A percentile compares a stretch with the other conserved stretches of the same genome.
phyloP scores from a whole-genome alignment of 2,329 filamentous ascomycete species.

The Alternaria gaisen region DNA sequence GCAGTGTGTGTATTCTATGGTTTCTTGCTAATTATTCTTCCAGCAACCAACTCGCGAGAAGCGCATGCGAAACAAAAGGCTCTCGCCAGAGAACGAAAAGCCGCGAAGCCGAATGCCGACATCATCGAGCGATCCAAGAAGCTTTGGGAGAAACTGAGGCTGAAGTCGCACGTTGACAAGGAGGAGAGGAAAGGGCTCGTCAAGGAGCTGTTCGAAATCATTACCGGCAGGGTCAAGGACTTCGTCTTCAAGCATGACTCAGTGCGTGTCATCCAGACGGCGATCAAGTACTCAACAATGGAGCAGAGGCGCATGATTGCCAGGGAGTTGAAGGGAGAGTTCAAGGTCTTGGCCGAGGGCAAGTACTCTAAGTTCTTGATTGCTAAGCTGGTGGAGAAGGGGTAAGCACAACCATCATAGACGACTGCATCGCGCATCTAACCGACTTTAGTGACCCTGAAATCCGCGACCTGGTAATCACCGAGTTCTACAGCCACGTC shows the following conservation, averaged over 20 bases:
- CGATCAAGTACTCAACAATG: conserved; percentile 90
- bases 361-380: conserved; percentile 98
- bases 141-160: conserved; percentile 91
- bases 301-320: conserved; percentile 89
- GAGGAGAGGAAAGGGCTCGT: conserved; percentile 88
- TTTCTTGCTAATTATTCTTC: conserved; percentile 20
- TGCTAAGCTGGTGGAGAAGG: conserved; percentile 93
- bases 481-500: conserved; percentile 94
- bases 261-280: conserved; percentile 95
- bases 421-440: conserved; percentile 10
- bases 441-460: conserved; percentile 70
- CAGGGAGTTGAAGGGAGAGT: conserved; percentile 83
- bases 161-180: conserved; percentile 91
- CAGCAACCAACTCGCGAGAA: conserved; percentile 79
- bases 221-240: conserved; percentile 89
- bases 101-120: conserved; percentile 91
- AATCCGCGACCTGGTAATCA: conserved; percentile 86
- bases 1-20: background rate
- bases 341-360: conserved; percentile 86
- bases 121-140: conserved; percentile 90
- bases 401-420: conserved; percentile 38
- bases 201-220: conserved; percentile 87
- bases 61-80: conserved; percentile 93
- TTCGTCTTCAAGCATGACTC: conserved; percentile 99
- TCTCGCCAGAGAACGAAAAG: conserved; percentile 86